Conservation (phyloP, 75 land plant genomes). For the Ceratopteris richardii region DNA sequence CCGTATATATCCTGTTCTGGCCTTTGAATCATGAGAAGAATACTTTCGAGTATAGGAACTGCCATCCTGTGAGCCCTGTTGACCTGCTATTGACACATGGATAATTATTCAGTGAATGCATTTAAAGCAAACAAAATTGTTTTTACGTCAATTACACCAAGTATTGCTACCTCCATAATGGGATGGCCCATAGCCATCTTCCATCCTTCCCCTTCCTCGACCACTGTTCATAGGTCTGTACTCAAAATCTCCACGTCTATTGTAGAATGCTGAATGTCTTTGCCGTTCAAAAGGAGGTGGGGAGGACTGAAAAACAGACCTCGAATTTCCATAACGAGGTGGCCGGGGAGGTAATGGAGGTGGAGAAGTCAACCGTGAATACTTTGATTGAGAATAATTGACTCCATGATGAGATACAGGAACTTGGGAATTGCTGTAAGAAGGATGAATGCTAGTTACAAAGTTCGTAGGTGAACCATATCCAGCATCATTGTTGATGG, state of each 20-base stretch:
- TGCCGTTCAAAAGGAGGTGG: conserved; percentile 1
- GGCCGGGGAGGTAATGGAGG: conserved; percentile 2
- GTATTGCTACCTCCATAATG: background rate
- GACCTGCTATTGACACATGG: background rate
- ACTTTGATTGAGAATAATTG: background rate
- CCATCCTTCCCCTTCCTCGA: background rate
- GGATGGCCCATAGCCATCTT: background rate
- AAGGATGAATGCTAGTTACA: background rate
- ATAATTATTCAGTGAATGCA: background rate
- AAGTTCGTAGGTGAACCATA: conserved; percentile 2
- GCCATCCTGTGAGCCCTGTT: background rate
- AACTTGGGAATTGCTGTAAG: background rate
- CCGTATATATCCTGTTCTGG: background rate
- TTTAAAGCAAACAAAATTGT: background rate
- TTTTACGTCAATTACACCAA: background rate
- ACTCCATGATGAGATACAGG: background rate
- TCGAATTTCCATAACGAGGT: background rate
- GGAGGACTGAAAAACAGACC: background rate
- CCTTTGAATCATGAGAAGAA: conserved; percentile 1
- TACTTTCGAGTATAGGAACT: background rate
- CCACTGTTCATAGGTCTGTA: too few relatives aligned
- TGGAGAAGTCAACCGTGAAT: background rate
- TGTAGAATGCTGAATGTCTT: background rate
- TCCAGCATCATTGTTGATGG: background rate
- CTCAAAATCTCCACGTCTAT: background rate